phyloP scores from a whole-genome alignment of 2,329 filamentous ascomycete genomes.

The Claviceps arundinis region DNA sequence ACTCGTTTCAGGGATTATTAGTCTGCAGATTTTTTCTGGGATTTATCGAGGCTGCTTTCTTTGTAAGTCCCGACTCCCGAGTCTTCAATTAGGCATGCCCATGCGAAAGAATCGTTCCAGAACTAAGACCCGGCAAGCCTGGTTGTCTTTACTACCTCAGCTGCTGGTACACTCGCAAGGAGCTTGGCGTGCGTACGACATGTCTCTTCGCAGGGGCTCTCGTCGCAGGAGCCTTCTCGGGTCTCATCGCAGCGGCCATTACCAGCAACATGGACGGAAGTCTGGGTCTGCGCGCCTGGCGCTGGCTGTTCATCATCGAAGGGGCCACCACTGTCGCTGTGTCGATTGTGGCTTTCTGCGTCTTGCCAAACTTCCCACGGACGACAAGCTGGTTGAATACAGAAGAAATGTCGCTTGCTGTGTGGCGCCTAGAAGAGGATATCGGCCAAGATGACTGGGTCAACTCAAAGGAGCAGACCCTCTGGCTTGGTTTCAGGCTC shows the following conservation, averaged over 20 bases:
- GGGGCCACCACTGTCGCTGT: conserved; percentile 16
- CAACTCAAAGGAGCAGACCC: conserved; percentile 39
- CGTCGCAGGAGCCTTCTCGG: conserved; percentile 25
- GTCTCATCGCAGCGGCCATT: conserved; percentile 29
- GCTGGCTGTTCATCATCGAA: conserved; percentile 22
- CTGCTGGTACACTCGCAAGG: conserved; percentile 40
- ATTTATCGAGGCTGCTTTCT: conserved; percentile 27
- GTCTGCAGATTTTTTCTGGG: conserved; percentile 27
- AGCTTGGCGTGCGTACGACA: conserved; percentile 28
- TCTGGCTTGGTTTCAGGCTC: conserved; percentile 39
- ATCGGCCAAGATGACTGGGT: conserved; percentile 52
- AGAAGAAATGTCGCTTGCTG: conserved; percentile 40
- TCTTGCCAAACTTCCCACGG: conserved; percentile 34
- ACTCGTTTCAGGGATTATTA: conserved; percentile 28
- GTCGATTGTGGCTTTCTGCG: conserved; percentile 38
- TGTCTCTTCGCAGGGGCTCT: conserved; percentile 31
- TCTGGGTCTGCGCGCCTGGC: conserved; percentile 16
- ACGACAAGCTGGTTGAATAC: conserved; percentile 28
- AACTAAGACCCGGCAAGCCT: not conserved
- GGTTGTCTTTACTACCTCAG: not conserved
- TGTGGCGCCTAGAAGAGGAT: conserved; percentile 50
- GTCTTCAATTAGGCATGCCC: conserved; percentile 12
- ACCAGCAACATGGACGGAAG: conserved; percentile 20
- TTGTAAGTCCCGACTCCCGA: conserved; percentile 13
- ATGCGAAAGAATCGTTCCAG: conserved; percentile 19